These are phyloP conservation scores for Cylindrodendrum hubeiense DNA, from an alignment of 2,329 filamentous ascomycete genomes.

Conservation along the genomic window DNA sequence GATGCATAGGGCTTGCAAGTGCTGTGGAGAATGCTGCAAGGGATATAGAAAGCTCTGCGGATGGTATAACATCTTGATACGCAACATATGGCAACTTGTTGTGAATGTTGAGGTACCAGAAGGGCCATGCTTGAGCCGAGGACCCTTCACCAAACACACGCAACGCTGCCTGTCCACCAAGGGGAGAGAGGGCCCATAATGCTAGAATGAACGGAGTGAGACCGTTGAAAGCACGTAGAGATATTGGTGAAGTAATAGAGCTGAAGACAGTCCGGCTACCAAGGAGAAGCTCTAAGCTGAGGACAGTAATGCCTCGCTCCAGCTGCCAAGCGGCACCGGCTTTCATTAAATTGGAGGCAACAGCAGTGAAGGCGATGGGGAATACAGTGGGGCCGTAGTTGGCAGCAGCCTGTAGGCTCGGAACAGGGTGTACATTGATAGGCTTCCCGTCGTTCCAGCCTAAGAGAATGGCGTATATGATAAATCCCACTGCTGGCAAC, in stretches of 20 bases:
- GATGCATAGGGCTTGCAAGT: conserved; percentile 5
- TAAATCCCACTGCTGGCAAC: conserved; percentile 12
- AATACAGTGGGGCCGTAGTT: conserved; percentile 14
- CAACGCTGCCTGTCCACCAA: conserved; percentile 21
- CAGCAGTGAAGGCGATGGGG: conserved; percentile 17
- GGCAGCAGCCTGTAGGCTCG: neutral
- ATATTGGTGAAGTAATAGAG: conserved; percentile 4
- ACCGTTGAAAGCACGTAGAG: conserved; percentile 3
- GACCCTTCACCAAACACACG: conserved; percentile 1
- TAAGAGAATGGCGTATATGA: conserved; percentile 4
- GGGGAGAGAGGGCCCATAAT: conserved; percentile 16
- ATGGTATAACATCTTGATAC: neutral
- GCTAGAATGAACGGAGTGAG: neutral
- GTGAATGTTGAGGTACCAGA: neutral
- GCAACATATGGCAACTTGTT: neutral
- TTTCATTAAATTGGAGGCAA: conserved; percentile 15
- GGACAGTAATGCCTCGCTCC: conserved; percentile 11
- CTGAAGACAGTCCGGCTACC: conserved; percentile 25
- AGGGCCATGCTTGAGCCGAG: neutral
- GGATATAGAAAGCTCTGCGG: neutral
- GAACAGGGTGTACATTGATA: neutral
- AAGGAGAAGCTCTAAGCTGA: conserved; percentile 14
- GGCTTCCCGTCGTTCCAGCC: conserved; percentile 12
- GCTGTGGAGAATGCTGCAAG: conserved; percentile 11
- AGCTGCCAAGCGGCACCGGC: conserved; percentile 18